Evolutionary conservation across 225 moss, liverwort and hornwort genomes (phyloP).

Genomic region (Marchantia paleacea): DNA sequence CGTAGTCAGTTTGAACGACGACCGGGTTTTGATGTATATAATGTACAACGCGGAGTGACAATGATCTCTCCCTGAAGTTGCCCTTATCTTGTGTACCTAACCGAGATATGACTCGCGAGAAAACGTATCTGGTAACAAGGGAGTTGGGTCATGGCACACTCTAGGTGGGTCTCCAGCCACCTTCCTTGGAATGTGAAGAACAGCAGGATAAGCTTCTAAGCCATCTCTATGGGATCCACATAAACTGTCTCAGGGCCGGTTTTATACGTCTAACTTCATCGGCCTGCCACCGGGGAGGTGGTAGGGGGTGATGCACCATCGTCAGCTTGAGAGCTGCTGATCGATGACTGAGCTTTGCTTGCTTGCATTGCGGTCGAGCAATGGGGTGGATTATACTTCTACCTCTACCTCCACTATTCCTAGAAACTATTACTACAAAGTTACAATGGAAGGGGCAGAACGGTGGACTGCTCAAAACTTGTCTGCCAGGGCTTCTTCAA

Average conservation of each 20-base stretch:
- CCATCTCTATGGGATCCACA: not conserved
- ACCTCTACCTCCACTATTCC: conserved; percentile 7
- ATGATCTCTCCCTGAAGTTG: conserved; percentile 11
- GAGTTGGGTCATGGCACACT: not conserved
- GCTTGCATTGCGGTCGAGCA: not conserved
- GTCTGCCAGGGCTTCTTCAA: conserved; percentile 12
- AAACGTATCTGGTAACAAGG: conserved; percentile 11
- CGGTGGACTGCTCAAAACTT: conserved; percentile 22
- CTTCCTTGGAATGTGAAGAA: conserved; percentile 22
- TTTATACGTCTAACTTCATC: not conserved
- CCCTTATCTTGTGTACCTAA: not conserved
- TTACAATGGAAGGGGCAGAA: conserved; percentile 9
- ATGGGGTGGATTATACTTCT: not conserved
- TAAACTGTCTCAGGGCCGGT: not conserved
- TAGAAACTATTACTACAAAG: conserved; percentile 7
- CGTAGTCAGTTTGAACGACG: not conserved
- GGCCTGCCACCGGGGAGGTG: not conserved
- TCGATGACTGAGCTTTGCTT: not conserved
- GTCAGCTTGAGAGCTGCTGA: conserved; percentile 11
- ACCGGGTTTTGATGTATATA: conserved; percentile 12
- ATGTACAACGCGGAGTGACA: conserved; percentile 13
- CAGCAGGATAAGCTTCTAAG: conserved; percentile 11
- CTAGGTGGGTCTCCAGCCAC: conserved; percentile 21
- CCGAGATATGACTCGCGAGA: not conserved
- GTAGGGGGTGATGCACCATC: not conserved